Evolutionary conservation across 164 flowering plant genomes (phyloP).

Genomic region (Cinnamomum chago): DNA sequence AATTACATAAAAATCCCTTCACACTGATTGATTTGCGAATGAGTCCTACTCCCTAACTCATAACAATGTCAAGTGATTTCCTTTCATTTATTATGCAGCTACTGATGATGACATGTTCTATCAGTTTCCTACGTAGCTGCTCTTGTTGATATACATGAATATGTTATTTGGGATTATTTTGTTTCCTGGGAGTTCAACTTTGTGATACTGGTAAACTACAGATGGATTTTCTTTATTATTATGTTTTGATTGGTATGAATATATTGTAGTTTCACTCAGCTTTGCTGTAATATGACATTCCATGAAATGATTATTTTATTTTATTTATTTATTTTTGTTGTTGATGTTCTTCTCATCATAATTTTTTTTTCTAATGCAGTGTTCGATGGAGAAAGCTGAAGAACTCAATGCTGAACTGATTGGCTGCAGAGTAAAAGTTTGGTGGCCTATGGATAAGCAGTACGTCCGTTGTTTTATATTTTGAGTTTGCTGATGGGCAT

Average conservation of each 20-base stretch:
- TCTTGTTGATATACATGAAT: no score
- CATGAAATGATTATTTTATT: neutral
- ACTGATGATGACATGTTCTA: neutral
- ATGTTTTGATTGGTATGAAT: neutral
- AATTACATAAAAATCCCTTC: no score
- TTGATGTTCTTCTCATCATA: neutral
- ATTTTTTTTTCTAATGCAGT: slow-evolving; percentile 33
- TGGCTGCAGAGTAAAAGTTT: slow-evolving; percentile 79
- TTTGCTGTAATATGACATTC: neutral
- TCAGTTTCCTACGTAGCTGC: neutral
- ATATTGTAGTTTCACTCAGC: neutral
- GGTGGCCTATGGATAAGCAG: slow-evolving; percentile 99
- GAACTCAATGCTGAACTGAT: slow-evolving; percentile 49
- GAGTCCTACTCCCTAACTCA: no score
- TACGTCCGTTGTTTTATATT: slow-evolving; percentile 33
- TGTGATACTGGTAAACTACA: neutral
- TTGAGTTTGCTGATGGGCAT: neutral
- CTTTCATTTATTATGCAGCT: neutral
- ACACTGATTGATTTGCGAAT: no score
- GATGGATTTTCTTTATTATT: neutral
- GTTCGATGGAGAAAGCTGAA: slow-evolving; percentile 45
- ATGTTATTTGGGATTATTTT: no score
- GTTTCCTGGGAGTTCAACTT: no score
- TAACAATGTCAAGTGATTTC: no score
- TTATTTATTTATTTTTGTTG: neutral